phyloP scores from a whole-genome alignment of 176 grass and related monocot species.

The Dactylis glomerata region DNA sequence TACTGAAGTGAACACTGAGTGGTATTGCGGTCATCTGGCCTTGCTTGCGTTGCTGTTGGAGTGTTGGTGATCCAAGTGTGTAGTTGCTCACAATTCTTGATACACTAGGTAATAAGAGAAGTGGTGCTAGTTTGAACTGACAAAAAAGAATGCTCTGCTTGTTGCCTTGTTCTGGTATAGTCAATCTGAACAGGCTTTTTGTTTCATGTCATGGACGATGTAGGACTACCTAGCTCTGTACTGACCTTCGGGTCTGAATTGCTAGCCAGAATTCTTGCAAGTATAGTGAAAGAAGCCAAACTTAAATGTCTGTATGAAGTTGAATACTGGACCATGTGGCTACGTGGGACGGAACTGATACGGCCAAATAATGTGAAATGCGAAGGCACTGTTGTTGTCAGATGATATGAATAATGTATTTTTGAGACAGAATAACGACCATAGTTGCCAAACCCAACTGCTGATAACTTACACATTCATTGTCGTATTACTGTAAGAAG shows the following conservation, averaged over 20 bases:
- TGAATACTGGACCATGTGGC: not conserved
- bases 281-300: not conserved
- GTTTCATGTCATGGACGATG: not conserved
- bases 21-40: not conserved
- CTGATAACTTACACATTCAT: not conserved
- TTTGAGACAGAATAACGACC: not conserved
- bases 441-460: not conserved
- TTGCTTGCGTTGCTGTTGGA: no score
- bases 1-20: not conserved
- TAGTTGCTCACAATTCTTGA: not conserved
- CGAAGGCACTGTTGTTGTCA: not conserved
- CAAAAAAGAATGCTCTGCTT: not conserved
- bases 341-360: no score
- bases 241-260: not conserved
- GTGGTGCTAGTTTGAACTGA: not conserved
- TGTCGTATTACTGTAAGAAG: not conserved
- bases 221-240: not conserved
- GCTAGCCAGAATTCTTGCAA: not conserved
- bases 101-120: not conserved
- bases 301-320: not conserved
- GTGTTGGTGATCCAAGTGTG: not conserved
- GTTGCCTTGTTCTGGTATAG: not conserved
- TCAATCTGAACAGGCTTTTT: not conserved
- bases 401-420: conserved; percentile 4
- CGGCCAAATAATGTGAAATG: not conserved